A percentile compares a stretch with the other conserved stretches of the same genome.
These are phyloP conservation scores for Schizothecium vesticola DNA, from an alignment of 495 filamentous ascomycete genomes.

Conservation along the genomic window DNA sequence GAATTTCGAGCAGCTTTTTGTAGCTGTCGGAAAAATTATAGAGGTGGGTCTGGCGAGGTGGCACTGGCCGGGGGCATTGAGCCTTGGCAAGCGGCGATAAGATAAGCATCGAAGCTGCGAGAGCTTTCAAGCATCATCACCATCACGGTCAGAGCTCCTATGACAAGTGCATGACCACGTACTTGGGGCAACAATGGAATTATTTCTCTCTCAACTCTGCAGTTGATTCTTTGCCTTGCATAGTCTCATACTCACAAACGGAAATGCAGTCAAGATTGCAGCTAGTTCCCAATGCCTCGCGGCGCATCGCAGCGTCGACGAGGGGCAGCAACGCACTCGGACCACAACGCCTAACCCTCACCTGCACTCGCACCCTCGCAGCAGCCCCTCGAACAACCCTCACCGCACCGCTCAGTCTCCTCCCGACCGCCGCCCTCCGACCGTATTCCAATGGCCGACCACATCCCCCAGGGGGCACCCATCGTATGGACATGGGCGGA, in stretches of 20 bases:
- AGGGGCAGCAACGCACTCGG: slow-evolving; percentile 26
- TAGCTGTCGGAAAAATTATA: background rate
- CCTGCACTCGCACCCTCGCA: slow-evolving; percentile 15
- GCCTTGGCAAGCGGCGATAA: slow-evolving; percentile 18
- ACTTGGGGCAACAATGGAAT: background rate
- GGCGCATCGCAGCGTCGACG: slow-evolving; percentile 30
- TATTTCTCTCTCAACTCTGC: background rate
- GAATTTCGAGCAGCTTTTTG: background rate
- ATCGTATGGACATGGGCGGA: slow-evolving; percentile 78
- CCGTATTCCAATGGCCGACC: slow-evolving; percentile 72
- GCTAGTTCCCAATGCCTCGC: slow-evolving; percentile 30
- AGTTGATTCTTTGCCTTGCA: background rate
- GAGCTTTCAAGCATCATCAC: slow-evolving; percentile 25
- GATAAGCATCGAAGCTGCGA: slow-evolving; percentile 27
- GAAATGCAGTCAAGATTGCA: slow-evolving; percentile 38
- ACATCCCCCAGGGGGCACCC: slow-evolving; percentile 83
- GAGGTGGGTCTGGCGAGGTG: background rate
- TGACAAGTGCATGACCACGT: background rate
- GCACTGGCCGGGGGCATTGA: too few relatives aligned
- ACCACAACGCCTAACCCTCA: slow-evolving; percentile 22
- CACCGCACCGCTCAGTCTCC: slow-evolving; percentile 4
- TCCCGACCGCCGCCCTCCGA: slow-evolving; percentile 38
- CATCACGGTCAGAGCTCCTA: background rate
- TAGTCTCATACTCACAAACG: background rate
- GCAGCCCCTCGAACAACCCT: slow-evolving; percentile 8